Evolutionary conservation across 2,329 filamentous ascomycete genomes (phyloP).

Genomic region (Botrytis porri): DNA sequence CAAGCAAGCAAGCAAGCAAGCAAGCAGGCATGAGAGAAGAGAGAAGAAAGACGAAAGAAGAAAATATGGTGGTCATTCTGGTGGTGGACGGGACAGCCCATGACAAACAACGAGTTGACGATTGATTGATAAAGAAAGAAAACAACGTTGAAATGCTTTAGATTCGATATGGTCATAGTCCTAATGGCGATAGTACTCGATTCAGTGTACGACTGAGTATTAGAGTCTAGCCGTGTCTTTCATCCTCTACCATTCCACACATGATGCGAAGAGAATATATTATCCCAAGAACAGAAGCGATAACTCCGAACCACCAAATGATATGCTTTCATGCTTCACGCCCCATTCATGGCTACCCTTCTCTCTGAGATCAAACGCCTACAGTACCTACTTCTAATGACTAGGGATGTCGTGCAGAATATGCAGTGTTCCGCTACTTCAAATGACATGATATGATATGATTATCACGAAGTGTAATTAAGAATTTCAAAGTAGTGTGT

Average conservation of each 20-base stretch:
- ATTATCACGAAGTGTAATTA: neutral
- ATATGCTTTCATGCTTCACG: neutral
- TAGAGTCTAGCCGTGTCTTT: neutral
- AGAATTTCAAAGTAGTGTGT: neutral
- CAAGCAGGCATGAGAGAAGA: too few relatives aligned
- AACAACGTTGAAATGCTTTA: neutral
- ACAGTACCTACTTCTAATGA: neutral
- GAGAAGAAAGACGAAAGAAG: neutral
- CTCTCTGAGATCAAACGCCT: neutral
- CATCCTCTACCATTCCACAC: neutral
- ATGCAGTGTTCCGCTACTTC: neutral
- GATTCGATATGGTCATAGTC: neutral
- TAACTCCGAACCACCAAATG: neutral
- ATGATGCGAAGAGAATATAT: neutral
- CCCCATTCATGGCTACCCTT: neutral
- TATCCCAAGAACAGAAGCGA: neutral
- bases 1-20: neutral
- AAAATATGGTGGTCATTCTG: neutral
- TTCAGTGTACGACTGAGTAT: neutral
- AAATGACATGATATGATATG: neutral
- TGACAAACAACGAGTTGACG: neutral
- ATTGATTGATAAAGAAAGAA: neutral
- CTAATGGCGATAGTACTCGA: neutral
- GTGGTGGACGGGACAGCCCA: neutral
- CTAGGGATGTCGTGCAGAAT: conserved; percentile 13